A percentile compares a stretch with the other conserved stretches of the same genome.
Evolutionary conservation across 1,284 basidiomycete genomes (phyloP).

Genomic region (Ganoderma leucocontextum): DNA sequence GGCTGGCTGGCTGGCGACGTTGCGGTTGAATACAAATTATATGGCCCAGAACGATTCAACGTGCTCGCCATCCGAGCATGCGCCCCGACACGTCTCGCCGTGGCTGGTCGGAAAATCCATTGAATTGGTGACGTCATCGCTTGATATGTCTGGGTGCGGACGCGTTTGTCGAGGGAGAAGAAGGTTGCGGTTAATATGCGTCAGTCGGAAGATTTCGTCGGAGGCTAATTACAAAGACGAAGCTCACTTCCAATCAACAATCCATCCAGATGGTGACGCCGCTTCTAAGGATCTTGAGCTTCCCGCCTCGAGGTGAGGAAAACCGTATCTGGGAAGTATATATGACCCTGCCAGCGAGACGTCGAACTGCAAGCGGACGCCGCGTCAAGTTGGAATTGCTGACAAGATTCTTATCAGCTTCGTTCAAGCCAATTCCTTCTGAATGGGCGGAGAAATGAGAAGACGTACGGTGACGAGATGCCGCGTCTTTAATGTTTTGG

Average conservation of each 20-base stretch:
- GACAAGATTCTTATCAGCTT: background rate
- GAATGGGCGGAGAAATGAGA: no score
- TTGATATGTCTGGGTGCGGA: background rate
- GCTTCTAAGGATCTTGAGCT: background rate
- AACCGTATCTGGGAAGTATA: background rate
- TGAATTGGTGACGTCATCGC: slow-evolving; percentile 16
- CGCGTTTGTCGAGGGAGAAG: background rate
- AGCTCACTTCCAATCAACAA: background rate
- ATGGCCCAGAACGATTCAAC: background rate
- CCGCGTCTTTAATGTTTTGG: no score
- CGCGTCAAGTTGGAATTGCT: background rate
- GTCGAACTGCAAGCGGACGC: background rate
- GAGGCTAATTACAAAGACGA: background rate
- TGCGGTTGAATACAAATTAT: slow-evolving; percentile 22
- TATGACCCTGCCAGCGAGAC: slow-evolving; percentile 1
- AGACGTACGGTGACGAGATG: background rate
- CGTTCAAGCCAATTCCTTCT: no score
- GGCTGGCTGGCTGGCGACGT: slow-evolving; percentile 46
- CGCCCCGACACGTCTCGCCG: slow-evolving; percentile 9
- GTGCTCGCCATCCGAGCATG: slow-evolving; percentile 4
- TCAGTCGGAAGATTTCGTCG: background rate
- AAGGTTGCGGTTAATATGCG: background rate
- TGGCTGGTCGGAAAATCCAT: background rate
- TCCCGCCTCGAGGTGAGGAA: slow-evolving; percentile 2
- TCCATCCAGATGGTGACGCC: background rate